Percentiles rank a stretch among this genome's conserved stretches.
phyloP scores from a whole-genome alignment of 257 asterid genomes.

The Solanum gandarillasii region DNA sequence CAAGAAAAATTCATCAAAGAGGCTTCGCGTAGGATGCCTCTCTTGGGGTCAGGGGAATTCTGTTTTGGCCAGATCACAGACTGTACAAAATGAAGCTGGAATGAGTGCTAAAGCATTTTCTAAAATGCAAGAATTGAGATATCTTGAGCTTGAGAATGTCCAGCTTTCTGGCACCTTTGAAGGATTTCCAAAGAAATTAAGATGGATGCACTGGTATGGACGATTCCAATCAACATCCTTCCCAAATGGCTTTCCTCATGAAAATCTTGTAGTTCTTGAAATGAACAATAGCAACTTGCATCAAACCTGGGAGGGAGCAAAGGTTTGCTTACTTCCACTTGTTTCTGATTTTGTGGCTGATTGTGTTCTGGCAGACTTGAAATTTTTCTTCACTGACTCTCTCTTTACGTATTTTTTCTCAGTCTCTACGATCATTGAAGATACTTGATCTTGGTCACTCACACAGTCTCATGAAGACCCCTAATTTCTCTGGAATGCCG shows the following conservation, averaged over 20 bases:
- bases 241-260: not conserved
- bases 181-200: slow-evolving; percentile 3
- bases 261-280: slow-evolving; percentile 9
- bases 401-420: not conserved
- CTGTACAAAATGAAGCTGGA: not conserved
- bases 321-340: not conserved
- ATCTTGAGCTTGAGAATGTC: not conserved
- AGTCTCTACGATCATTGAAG: slow-evolving; percentile 4
- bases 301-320: slow-evolving; percentile 7
- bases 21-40: not conserved
- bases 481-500: slow-evolving; percentile 8
- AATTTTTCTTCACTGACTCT: not conserved
- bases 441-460: slow-evolving; percentile 6
- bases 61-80: not conserved
- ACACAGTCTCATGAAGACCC: not conserved
- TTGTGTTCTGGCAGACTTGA: not conserved
- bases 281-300: slow-evolving; percentile 2
- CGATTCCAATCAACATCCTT: not conserved
- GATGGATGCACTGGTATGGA: slow-evolving; percentile 6
- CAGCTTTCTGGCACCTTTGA: not conserved
- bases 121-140: not conserved
- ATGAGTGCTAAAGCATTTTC: not conserved
- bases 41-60: not conserved
- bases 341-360: not conserved
- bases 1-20: not conserved